Evolutionary conservation across 805 yeast species (phyloP).

Genomic region (Metschnikowia borealis): DNA sequence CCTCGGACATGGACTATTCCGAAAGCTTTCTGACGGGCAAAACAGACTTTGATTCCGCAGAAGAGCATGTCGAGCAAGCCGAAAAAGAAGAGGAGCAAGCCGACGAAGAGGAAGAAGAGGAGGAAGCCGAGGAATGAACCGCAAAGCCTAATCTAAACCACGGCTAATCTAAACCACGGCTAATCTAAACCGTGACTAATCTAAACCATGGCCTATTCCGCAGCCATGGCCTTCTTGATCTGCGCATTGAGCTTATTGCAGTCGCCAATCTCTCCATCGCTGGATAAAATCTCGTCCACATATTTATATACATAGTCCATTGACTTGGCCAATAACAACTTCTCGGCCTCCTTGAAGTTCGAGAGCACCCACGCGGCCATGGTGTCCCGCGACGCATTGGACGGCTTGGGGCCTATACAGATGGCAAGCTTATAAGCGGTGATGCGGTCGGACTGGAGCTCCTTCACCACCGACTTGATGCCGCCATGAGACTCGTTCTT

Average conservation of each 20-base stretch:
- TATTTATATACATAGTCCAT: constrained; percentile 18
- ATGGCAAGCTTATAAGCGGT: constrained; percentile 31
- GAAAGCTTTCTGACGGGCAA: not conserved
- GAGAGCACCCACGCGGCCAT: constrained; percentile 44
- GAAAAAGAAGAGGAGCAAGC: too few species aligned
- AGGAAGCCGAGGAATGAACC: too few species aligned
- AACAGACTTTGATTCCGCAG: not conserved
- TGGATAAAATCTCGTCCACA: constrained; percentile 21
- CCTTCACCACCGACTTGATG: constrained; percentile 22
- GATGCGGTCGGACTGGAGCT: constrained; percentile 7
- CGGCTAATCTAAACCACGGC: too few species aligned
- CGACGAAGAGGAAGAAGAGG: too few species aligned
- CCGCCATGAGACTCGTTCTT: constrained; percentile 41
- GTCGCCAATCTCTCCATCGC: constrained; percentile 23
- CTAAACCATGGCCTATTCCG: not conserved
- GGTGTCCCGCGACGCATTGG: constrained; percentile 26
- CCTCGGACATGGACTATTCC: constrained; percentile 3
- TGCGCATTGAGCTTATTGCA: constrained; percentile 25
- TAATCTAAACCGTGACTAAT: too few species aligned
- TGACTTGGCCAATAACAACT: constrained; percentile 13
- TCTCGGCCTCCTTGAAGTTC: constrained; percentile 25
- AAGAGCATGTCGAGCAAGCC: not conserved
- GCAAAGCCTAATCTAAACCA: too few species aligned
- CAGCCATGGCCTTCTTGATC: constrained; percentile 12
- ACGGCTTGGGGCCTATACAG: constrained; percentile 43